phyloP scores from a whole-genome alignment of 257 asterid genomes.

The Plantago ovata region DNA sequence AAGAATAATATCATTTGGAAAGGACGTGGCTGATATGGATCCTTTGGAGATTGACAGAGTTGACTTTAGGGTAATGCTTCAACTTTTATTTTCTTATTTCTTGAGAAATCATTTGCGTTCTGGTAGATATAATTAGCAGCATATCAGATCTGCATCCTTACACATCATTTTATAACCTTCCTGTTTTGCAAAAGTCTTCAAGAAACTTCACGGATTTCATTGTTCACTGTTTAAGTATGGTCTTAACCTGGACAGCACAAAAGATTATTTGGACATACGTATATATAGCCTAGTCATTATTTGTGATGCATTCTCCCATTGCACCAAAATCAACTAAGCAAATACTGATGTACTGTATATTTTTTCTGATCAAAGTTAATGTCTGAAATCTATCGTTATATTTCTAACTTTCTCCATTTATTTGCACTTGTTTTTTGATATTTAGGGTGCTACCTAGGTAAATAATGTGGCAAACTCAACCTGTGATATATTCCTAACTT shows the following conservation, averaged over 20 bases:
- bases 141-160: not conserved
- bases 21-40: conserved; percentile 46
- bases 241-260: not conserved
- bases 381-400: conserved; percentile 1
- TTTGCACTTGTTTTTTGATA: too few species aligned
- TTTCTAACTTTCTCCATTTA: too few species aligned
- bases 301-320: not conserved
- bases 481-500: too few species aligned
- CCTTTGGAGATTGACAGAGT: conserved; percentile 52
- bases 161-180: not conserved
- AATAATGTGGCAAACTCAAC: too few species aligned
- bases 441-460: too few species aligned
- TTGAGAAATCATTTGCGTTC: conserved; percentile 15
- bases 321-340: not conserved
- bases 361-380: conserved; percentile 9
- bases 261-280: not conserved
- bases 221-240: too few species aligned
- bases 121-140: too few species aligned
- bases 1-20: conserved; percentile 70
- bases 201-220: too few species aligned
- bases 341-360: not conserved
- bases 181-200: not conserved
- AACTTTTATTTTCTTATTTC: conserved; percentile 4
- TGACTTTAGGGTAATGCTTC: conserved; percentile 60
- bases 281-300: not conserved